Evolutionary conservation across 2,329 filamentous ascomycete species (phyloP), one percentile per base, ranked within the genome.

Genomic region (Onygena corvina): DNA sequence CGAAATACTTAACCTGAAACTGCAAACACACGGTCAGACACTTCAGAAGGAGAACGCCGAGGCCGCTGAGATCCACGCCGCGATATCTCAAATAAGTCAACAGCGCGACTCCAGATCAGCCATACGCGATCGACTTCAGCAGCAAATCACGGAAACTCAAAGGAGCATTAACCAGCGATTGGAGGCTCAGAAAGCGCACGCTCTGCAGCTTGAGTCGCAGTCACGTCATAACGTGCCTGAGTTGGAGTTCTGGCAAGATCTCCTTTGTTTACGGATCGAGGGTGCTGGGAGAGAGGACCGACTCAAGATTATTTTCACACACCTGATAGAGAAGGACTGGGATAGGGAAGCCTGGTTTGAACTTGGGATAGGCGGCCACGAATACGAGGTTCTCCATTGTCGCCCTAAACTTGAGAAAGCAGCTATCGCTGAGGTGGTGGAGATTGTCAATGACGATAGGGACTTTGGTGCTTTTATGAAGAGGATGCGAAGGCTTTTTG

Each of bases 291-390:
- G 79, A 61, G 81, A 86, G 54, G 89, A 95, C 67, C 77, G 85
- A 21, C 73, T 98, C 58, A 90, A 90, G 66, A 94, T 98, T 64
- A 77, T 92, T 2, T 98, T 87, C 62, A 84, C 80, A 23, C 86
- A 93, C 64, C 73, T 96, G 40, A 81, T 93, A 61, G 87, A 94
- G 70, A 79, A 80, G 59, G 83, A 92, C 62, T 89, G 86, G 83
- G 86, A 89, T 58, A 76, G 81, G 52, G 89, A 96, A 69, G 88
- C 85, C 11, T 93, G 85, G 81, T 96, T 98, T 63, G 90, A 96
- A 70, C 72, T 98, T 50, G 81, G 84, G 57, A 94, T 85, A 40
- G 79, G 80, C 30, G 80, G 79, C 55, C 75, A 85, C 52, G 89
- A 94, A 60, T 96, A 95, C 66, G 84, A 86, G 55, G 83, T 96